Base-by-base conservation (phyloP, 345 rosid genomes). In the Eucalyptus caleyi region DNA sequence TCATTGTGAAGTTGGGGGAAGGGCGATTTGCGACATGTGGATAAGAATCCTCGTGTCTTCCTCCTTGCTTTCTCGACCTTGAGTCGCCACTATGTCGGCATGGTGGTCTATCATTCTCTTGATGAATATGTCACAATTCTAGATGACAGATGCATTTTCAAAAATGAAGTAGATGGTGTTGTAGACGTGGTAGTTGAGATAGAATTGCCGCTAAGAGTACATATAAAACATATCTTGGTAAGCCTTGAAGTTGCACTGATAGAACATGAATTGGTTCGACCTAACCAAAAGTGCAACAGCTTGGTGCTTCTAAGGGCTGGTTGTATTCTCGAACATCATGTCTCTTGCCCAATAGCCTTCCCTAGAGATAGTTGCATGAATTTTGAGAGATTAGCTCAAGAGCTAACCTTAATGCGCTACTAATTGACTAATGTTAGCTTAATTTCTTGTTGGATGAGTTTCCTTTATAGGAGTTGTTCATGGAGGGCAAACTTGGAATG, bases 261-360 rank as follows among this genome's bases (percentile, higher is more conserved):
- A n/a, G n/a, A n/a, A n/a, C n/a, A n/a, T 93, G 94, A 95, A 93
- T 27, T 59, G 92, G 65, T 96, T 97, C 1, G 97, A 94, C 88
- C 89, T 93, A 40, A 92, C 97, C 69, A 92, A 69, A n/a, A 94
- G 86, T 30, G 96, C 97, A 87, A 96, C 93, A 1, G 97, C 97
- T 86, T 96, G 97, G 87, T 90, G 92, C 81, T 95, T 96, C 1
- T 88, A 87, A 11, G 97, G 98, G 23, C 97, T 96, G 2, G 96
- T 95, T 4, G 94, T 96, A 93, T 96, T 97, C 95, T 95, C 94
- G 34, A 97, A 96, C 16, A 94, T 94, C 85, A 97, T 92, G 88
- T 96, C 96, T 56, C 96, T 89, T 14, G 98, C 97, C 97, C 98
- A 96, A 90, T 96, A 97, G 7, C 97, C 96, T 90, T 96, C 96